Evolutionary conservation across 176 grass and related monocot genomes (phyloP).

Genomic region (Bothriochloa decipiens): DNA sequence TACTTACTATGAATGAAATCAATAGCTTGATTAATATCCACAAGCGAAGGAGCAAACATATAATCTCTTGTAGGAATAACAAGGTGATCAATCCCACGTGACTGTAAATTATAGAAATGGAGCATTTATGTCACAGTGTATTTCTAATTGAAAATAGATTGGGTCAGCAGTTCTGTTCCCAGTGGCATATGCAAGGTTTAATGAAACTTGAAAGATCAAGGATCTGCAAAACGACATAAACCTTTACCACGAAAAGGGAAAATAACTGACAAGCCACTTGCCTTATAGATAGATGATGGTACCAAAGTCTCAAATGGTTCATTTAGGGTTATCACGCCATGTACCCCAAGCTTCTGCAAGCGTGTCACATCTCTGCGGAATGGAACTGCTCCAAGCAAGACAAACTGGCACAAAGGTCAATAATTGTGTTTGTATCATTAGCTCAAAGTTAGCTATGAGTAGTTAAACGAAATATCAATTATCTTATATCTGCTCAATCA

Average conservation of each 20-base stretch:
- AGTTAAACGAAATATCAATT: not conserved
- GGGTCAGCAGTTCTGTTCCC: conserved; percentile 9
- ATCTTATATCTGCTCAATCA: not conserved
- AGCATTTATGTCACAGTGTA: conserved; percentile 37
- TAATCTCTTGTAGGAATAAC: conserved; percentile 98
- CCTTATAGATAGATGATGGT: conserved; percentile 72
- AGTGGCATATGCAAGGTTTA: not conserved
- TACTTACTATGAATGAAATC: conserved; percentile 96
- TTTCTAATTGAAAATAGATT: conserved; percentile 8
- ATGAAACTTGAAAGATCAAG: not conserved
- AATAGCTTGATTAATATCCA: conserved; percentile 77
- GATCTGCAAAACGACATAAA: not conserved
- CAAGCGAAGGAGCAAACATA: conserved; percentile 86
- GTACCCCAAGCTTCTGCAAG: conserved; percentile 73
- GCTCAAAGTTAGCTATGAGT: not conserved
- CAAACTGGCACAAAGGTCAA: conserved; percentile 50
- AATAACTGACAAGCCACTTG: conserved; percentile 32
- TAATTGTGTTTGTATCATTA: conserved; percentile 31
- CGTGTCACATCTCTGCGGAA: conserved; percentile 74
- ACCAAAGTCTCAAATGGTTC: conserved; percentile 94
- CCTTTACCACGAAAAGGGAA: not conserved
- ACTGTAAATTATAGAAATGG: conserved; percentile 52
- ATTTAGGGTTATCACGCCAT: conserved; percentile 80
- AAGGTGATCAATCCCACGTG: conserved; percentile 79
- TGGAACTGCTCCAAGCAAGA: conserved; percentile 93